phyloP scores from a whole-genome alignment of 257 asterid species.

The Petrea volubilis region DNA sequence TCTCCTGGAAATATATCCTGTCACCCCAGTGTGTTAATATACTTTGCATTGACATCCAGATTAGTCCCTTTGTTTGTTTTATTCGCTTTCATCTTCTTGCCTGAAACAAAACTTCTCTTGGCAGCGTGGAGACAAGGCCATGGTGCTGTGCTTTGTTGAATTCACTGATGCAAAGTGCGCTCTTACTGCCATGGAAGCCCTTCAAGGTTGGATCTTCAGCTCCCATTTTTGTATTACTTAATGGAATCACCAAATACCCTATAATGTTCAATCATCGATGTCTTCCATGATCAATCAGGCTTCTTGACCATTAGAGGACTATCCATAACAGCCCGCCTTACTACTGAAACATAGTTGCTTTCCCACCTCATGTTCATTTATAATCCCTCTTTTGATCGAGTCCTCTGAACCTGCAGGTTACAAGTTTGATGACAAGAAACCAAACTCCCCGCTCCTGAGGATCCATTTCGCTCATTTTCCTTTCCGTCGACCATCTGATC shows the following conservation, averaged over 20 bases:
- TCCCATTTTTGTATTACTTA: not conserved
- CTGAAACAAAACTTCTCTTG: not conserved
- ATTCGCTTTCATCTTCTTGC: not conserved
- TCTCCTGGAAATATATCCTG: not conserved
- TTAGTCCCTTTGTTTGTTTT: not conserved
- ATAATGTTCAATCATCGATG: not conserved
- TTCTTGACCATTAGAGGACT: not conserved
- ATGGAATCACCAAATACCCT: not conserved
- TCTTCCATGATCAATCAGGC: not conserved
- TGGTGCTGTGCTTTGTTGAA: slow-evolving; percentile 79
- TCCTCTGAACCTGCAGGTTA: slow-evolving; percentile 52
- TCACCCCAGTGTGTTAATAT: not conserved
- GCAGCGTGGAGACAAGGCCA: slow-evolving; percentile 81
- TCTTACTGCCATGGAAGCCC: slow-evolving; percentile 73
- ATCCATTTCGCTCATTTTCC: slow-evolving; percentile 72
- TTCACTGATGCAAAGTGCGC: slow-evolving; percentile 76
- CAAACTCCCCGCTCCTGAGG: slow-evolving; percentile 47
- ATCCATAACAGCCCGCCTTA: not conserved
- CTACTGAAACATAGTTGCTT: not conserved
- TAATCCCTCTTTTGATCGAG: slow-evolving; percentile 9
- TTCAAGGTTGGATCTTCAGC: slow-evolving; percentile 54
- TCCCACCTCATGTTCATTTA: not conserved
- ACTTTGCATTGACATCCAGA: slow-evolving; percentile 1
- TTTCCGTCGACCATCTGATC: slow-evolving; percentile 53
- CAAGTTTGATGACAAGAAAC: slow-evolving; percentile 72